phyloP scores from a whole-genome alignment of 305 asterid genomes.

The Rubia occidens region DNA sequence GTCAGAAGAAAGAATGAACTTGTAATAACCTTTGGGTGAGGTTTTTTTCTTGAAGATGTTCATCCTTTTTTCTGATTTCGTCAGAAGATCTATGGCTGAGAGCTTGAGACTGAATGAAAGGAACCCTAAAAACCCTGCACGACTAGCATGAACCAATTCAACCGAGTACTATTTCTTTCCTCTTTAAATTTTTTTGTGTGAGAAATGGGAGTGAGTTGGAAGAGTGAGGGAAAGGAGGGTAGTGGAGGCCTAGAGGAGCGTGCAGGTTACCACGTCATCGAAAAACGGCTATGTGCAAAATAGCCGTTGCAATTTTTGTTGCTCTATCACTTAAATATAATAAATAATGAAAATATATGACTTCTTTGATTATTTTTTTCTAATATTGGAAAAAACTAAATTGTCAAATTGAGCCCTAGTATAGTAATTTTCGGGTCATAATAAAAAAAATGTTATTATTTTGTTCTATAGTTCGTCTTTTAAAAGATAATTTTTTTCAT shows the following conservation, averaged over 20 bases:
- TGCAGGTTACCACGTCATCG: constrained; percentile 11
- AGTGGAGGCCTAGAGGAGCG: constrained; percentile 12
- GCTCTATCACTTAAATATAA: not conserved
- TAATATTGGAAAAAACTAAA: too few species aligned
- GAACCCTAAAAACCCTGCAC: constrained; percentile 13
- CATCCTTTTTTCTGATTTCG: constrained; percentile 9
- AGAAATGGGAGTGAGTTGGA: not conserved
- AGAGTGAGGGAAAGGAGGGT: constrained; percentile 6
- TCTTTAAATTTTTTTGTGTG: not conserved
- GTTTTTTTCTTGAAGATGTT: constrained; percentile 92
- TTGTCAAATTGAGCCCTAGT: too few species aligned
- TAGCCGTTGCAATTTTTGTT: constrained; percentile 10
- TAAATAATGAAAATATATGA: too few species aligned
- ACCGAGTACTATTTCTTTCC: too few species aligned
- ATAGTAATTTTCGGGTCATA: too few species aligned
- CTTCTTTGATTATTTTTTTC: too few species aligned
- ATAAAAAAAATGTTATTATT: too few species aligned
- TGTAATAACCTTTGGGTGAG: constrained; percentile 64
- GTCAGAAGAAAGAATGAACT: not conserved
- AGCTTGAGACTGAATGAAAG: not conserved
- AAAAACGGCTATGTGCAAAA: constrained; percentile 14
- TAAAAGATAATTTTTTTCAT: too few species aligned
- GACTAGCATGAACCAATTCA: not conserved
- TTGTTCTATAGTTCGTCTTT: too few species aligned
- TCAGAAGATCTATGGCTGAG: not conserved